Base-by-base conservation (phyloP, 257 asterid species). In the Solanum medicagineum region DNA sequence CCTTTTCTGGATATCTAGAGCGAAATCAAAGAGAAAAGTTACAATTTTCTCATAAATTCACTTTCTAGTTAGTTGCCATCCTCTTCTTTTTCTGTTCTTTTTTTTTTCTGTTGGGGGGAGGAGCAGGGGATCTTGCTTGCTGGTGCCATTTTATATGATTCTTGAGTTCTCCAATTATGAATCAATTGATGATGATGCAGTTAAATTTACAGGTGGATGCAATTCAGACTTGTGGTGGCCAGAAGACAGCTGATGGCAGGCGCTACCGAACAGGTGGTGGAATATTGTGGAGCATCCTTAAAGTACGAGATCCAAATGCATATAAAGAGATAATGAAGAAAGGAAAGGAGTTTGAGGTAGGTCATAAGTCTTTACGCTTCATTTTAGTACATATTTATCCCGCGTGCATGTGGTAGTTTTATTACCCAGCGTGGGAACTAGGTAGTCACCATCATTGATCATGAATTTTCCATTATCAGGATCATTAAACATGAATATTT, bases 161-260 rank as follows among this genome's bases (percentile, higher is more conserved):
- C 51, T 42, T 24, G 22, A 24, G 82, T 77, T 77, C 56, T 24
- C 42, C 63, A 77, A 24, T 77, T 77, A 10, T 77, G 63, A 77
- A 15, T 51, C 62, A 75, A 62, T 26, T 77, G 47, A 77, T 77
- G 45, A 75, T 75, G 82, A 4, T 77, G 82, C 12, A 7, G 24
- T 51, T 24, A 75, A 75, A 68, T 59, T 20, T 91, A 87, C 89
- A 95, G 99, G 98, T 97, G 81, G 97, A 95, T 83, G 99, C 98
- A 71, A 93, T 97, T 88, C 98, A 91, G 91, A 91, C 93, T 71
- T 95, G 97, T 91, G 99, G 98, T 45, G 98, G 99, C 51, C 98
- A 97, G 90, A 94, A 92, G 90, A 94, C 97, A 51, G 87, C 89
- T 17, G 97, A 92, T 89, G 98, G 98, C 29, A 86, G 85, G 85